Conservation (phyloP, 305 asterid genomes). For the Fraxinus greggii region DNA sequence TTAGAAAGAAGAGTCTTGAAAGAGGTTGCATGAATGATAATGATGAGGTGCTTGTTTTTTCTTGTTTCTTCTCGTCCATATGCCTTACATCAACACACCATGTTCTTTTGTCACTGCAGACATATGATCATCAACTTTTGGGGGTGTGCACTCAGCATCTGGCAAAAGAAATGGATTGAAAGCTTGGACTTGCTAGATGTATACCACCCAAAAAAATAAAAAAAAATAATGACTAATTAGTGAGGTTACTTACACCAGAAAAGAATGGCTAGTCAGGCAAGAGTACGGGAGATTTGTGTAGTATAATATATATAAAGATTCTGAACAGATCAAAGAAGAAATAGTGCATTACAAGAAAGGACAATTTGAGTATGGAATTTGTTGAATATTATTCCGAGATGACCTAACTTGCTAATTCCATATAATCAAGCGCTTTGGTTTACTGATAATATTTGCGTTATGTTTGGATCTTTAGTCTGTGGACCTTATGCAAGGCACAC, state of each 20-base stretch:
- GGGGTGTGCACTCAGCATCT: background rate
- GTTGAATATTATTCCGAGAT: background rate
- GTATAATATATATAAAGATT: background rate
- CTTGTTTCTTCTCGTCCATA: background rate
- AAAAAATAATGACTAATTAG: background rate
- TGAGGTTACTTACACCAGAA: background rate
- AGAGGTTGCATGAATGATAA: conserved; percentile 48
- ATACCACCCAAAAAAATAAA: background rate
- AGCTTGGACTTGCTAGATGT: background rate
- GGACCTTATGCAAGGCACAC: background rate
- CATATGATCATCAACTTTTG: background rate
- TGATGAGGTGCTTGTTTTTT: conserved; percentile 57
- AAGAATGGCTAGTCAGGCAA: background rate
- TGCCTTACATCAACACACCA: background rate
- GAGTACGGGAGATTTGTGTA: background rate
- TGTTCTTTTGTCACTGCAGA: conserved; percentile 10
- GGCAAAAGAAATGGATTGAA: background rate
- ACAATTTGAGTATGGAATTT: background rate
- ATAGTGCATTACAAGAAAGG: background rate
- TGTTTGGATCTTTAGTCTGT: background rate
- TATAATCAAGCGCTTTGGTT: background rate
- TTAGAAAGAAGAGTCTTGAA: conserved; percentile 67
- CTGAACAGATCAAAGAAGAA: background rate
- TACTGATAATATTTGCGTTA: background rate
- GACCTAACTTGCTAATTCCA: background rate